Conservation (phyloP, 805 yeast species). For the Kluyveromyces starmeri region DNA sequence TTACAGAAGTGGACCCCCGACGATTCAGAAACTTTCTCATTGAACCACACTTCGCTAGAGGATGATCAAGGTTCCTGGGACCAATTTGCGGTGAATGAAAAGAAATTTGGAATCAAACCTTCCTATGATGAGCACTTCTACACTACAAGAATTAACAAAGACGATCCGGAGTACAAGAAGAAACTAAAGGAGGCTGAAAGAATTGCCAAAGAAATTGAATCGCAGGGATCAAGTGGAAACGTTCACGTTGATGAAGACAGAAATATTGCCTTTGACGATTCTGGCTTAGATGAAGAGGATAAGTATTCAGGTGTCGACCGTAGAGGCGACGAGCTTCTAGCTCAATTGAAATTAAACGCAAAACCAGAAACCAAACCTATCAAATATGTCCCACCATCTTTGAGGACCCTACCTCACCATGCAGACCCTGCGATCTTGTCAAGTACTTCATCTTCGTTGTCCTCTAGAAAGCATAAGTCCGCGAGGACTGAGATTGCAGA, state of each 20-base stretch:
- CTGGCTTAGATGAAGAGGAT: conserved; percentile 91
- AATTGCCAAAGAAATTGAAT: conserved; percentile 77
- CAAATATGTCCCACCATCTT: conserved; percentile 29
- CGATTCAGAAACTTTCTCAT: conserved; percentile 21
- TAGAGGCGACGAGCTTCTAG: conserved; percentile 29
- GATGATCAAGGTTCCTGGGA: conserved; percentile 55
- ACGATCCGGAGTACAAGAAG: conserved; percentile 63
- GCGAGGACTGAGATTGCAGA: conserved; percentile 44
- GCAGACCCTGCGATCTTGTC: conserved; percentile 29
- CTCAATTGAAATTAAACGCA: conserved; percentile 25
- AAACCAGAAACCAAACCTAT: conserved; percentile 26
- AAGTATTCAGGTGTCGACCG: conserved; percentile 88
- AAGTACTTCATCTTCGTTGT: conserved; percentile 12
- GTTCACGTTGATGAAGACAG: conserved; percentile 88
- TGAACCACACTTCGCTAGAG: conserved; percentile 27
- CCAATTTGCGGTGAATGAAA: conserved; percentile 87
- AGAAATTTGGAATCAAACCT: conserved; percentile 80
- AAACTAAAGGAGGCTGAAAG: conserved; percentile 62
- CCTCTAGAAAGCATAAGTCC: too few species aligned
- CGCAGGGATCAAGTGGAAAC: conserved; percentile 53
- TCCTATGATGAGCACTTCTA: conserved; percentile 76
- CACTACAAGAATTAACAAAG: conserved; percentile 66
- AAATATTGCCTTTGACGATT: conserved; percentile 66
- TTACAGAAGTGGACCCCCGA: conserved; percentile 84
- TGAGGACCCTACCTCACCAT: conserved; percentile 28